Base-by-base conservation (phyloP, 257 asterid species). In the Orobanche coerulescens region DNA sequence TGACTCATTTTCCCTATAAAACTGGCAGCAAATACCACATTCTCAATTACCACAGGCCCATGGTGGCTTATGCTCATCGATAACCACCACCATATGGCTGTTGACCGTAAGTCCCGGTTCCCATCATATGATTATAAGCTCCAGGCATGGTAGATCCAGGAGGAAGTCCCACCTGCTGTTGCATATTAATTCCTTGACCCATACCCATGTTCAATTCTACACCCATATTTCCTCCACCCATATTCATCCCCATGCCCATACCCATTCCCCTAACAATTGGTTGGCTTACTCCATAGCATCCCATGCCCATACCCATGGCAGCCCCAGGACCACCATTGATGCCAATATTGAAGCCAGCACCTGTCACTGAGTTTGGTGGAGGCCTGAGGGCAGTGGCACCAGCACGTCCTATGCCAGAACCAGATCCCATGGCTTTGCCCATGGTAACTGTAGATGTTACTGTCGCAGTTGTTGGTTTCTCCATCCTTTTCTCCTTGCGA, bases 401-500 rank as follows among this genome's bases (percentile, higher is more conserved):
- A 68, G 86, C 88, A 37, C 90, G 88, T 28, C 96, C 99, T 39
- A 86, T 66, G 40, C 99, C 99, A 60, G 97, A 82, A 73, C 99
- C 97, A 15, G 90, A 78, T 47, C 99, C 99, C 99, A 93, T 93
- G 37, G 97, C 97, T 78, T 89, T 86, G 48, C 99, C 99, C 97
- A 93, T 89, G 59, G 75, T 80, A 34, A 89, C 59, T 6, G 84
- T 93, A 20, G 99, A 89, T 44, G 82, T 78, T 30, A 63, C 81
- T 3, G 87, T 34, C 39, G 84, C 30, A 10, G 84, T 69, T 3
- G 88, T 68, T 56, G 95, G 96, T 70, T 89, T 89, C 67, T 89
- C 99, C 95, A 93, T 80, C 75, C 97, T 81, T 81, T 85, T 93
- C 72, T 93, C 99, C 84, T 71, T 86, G 42, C 97, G 95, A 57